Base-by-base conservation (phyloP, 2,329 filamentous ascomycete species). In the Domatiomyces catenatus region DNA sequence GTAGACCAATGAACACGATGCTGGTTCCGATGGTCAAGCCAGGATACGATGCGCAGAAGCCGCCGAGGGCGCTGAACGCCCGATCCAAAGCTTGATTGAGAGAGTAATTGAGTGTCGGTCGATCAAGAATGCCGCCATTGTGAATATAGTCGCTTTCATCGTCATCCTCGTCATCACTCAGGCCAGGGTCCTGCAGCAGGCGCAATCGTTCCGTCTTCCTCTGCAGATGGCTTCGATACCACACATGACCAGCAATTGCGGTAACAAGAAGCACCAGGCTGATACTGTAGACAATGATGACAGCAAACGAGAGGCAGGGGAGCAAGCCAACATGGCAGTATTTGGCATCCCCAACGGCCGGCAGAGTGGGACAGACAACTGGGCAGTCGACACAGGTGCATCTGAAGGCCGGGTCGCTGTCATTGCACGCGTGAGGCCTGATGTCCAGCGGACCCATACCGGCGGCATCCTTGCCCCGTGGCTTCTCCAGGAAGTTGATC, bases 361-460 rank as follows among this genome's bases (percentile, higher is more conserved):
- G 85, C 17, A 98, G 75, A 59, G 81, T 79, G 0, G 89, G 86
- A 62, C 92, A 98, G 2, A 92, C 83, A 1, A 77, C 80, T 0
- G 84, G 86, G 60, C 92, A 98, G 65, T 98, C 92, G 42, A 96
- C 81, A 61, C 92, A 98, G 48, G 90, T 86, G 66, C 92, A 98
- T 52, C 86, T 80, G 67, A 87, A 96, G 54, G 77, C 76, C 51
- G 86, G 80, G 59, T 96, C 86, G 39, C 85, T 79, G 58, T 90
- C 88, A 64, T 95, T 94, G 73, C 92, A 98, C 50, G 83, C 81
- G 67, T 92, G 90, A 0, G 88, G 77, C 49, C 71, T 77, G 69
- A 88, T 83, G 32, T 84, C 70, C 56, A 82, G 71, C 0, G 87
- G 72, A 8, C 74, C 64, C 84, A 96, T 93, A n/a, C 71, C 73